These are phyloP conservation scores for Yamadazyma diospyri DNA, from an alignment of 1,139 yeast genomes.

Conservation along the genomic window DNA sequence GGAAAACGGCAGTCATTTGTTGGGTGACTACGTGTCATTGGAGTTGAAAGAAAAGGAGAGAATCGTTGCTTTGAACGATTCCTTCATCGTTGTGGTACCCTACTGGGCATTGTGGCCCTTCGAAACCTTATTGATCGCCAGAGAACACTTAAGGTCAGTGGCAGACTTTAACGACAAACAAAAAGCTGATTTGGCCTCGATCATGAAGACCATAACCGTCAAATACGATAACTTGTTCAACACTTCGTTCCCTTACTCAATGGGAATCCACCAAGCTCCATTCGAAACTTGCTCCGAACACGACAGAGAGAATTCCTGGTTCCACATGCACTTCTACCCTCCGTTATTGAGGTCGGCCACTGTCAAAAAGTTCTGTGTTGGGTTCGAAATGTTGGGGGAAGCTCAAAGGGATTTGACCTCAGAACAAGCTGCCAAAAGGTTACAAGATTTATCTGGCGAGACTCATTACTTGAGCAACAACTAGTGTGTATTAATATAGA, in stretches of 20 bases:
- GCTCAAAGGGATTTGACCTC: slow-evolving; percentile 77
- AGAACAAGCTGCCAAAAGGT: slow-evolving; percentile 65
- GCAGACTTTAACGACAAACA: slow-evolving; percentile 49
- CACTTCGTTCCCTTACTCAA: slow-evolving; percentile 73
- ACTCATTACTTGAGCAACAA: slow-evolving; percentile 30
- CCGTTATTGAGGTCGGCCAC: slow-evolving; percentile 74
- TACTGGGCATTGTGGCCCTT: slow-evolving; percentile 88
- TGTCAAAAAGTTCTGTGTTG: slow-evolving; percentile 72
- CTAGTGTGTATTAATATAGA: slow-evolving; percentile 1
- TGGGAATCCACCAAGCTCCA: slow-evolving; percentile 79
- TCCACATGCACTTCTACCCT: slow-evolving; percentile 78
- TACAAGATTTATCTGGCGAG: slow-evolving; percentile 44
- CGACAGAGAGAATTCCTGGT: slow-evolving; percentile 50
- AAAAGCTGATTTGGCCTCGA: slow-evolving; percentile 53
- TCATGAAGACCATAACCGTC: slow-evolving; percentile 53
- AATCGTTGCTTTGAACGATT: slow-evolving; percentile 56
- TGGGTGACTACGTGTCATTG: slow-evolving; percentile 62
- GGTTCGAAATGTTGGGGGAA: slow-evolving; percentile 76
- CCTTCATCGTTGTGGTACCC: slow-evolving; percentile 70
- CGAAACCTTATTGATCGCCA: slow-evolving; percentile 62
- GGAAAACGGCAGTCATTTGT: slow-evolving; percentile 46
- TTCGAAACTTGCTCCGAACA: slow-evolving; percentile 36
- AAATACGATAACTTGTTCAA: slow-evolving; percentile 71
- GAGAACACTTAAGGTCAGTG: slow-evolving; percentile 51
- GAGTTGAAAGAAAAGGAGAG: slow-evolving; percentile 53